phyloP scores from a whole-genome alignment of 306 rosid species.

The Rosa chinensis region DNA sequence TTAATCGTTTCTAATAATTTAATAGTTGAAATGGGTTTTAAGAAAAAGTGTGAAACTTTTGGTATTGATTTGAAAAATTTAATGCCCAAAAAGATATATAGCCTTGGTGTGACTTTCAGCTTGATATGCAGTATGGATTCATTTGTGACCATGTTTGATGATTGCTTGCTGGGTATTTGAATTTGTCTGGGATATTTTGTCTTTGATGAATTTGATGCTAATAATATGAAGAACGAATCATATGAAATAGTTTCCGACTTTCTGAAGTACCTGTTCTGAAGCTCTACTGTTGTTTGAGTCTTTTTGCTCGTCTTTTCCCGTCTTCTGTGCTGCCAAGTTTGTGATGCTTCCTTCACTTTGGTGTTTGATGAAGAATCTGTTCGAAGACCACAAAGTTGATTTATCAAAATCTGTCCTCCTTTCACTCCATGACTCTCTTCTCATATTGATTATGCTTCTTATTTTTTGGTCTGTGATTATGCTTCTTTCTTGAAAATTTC shows the following conservation, averaged over 20 bases:
- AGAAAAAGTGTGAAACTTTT: neutral
- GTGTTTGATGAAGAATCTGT: neutral
- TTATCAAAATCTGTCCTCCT: neutral
- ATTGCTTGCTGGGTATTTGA: neutral
- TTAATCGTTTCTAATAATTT: neutral
- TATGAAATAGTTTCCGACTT: neutral
- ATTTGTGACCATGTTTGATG: neutral
- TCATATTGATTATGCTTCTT: too few species aligned
- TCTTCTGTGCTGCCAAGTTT: neutral
- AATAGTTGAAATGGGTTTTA: neutral
- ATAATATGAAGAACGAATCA: too few species aligned
- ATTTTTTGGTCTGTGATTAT: too few species aligned
- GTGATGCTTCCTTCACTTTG: too few species aligned
- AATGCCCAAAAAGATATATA: neutral
- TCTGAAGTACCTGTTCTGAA: neutral
- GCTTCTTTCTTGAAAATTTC: too few species aligned
- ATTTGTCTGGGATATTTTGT: neutral
- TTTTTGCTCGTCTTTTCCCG: neutral
- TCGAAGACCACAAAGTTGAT: neutral
- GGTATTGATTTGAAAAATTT: neutral
- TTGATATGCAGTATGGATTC: neutral
- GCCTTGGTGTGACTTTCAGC: neutral
- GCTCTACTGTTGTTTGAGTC: neutral
- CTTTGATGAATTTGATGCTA: neutral
- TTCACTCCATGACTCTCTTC: neutral